These are phyloP conservation scores for Rosellinia necatrix DNA, from an alignment of 2,329 filamentous ascomycete genomes.

Conservation along the genomic window DNA sequence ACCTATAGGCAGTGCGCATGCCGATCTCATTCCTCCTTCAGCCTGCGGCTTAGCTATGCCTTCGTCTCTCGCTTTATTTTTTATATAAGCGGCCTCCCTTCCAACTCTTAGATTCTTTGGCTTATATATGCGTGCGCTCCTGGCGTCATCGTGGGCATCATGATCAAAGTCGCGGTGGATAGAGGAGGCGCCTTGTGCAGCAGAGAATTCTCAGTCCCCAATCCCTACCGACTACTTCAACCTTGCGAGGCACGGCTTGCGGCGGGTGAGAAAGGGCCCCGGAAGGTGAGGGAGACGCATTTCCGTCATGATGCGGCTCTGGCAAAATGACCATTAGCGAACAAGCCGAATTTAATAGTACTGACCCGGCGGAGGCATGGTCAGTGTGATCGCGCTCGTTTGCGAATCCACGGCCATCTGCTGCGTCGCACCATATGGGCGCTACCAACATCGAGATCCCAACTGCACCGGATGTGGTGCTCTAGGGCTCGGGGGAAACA, in stretches of 20 bases:
- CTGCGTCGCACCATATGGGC: background rate
- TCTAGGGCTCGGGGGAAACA: conserved; percentile 31
- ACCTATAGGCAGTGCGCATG: conserved; percentile 24
- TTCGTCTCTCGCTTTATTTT: background rate
- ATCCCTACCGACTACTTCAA: conserved; percentile 85
- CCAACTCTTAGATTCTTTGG: conserved; percentile 69
- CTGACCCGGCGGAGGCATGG: conserved; percentile 85
- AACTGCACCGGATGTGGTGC: background rate
- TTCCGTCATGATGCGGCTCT: conserved; percentile 76
- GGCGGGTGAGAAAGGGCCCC: conserved; percentile 64
- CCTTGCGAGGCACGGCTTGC: conserved; percentile 71
- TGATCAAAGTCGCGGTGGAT: conserved; percentile 55
- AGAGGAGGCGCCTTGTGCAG: conserved; percentile 53
- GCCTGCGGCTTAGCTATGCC: too few species aligned
- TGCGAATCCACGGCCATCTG: background rate
- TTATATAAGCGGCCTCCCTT: conserved; percentile 38
- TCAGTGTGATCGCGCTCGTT: conserved; percentile 5
- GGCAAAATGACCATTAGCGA: conserved; percentile 66
- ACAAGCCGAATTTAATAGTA: conserved; percentile 74
- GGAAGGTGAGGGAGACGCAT: conserved; percentile 60
- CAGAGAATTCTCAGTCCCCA: conserved; percentile 48
- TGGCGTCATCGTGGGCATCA: conserved; percentile 48
- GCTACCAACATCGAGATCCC: background rate
- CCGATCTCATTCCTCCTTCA: background rate
- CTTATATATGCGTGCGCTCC: conserved; percentile 57